These are phyloP conservation scores for Candida pseudoglaebosa DNA, from an alignment of 805 yeast species.

Conservation along the genomic window DNA sequence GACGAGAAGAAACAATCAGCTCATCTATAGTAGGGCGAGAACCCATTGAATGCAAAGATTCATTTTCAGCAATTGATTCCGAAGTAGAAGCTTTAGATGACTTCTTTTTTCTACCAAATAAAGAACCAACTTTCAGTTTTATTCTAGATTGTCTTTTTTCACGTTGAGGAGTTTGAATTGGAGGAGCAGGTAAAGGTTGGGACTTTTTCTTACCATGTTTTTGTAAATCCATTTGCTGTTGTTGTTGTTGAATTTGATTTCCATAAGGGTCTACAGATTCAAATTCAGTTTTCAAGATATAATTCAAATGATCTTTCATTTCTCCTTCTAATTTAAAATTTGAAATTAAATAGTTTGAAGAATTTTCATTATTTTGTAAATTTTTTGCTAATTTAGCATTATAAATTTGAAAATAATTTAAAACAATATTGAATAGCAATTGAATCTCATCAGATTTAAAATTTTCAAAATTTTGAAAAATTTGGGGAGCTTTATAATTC, in stretches of 20 bases:
- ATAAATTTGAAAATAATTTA: conserved; percentile 50
- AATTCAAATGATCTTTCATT: conserved; percentile 34
- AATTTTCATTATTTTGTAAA: conserved; percentile 49
- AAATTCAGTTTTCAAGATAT: conserved; percentile 25
- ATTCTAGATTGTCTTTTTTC: conserved; percentile 37
- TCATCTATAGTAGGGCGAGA: conserved; percentile 4
- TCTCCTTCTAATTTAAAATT: conserved; percentile 35
- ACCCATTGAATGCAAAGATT: conserved; percentile 18
- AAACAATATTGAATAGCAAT: conserved; percentile 56
- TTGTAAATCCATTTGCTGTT: conserved; percentile 6
- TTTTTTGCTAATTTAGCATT: conserved; percentile 21
- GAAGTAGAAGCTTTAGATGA: conserved; percentile 9
- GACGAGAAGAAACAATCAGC: conserved; percentile 1
- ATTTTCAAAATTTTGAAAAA: conserved; percentile 69
- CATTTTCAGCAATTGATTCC: conserved; percentile 33
- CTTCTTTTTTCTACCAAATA: conserved; percentile 61
- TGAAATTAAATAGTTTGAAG: conserved; percentile 60
- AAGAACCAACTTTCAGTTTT: conserved; percentile 71
- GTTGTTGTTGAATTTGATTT: conserved; percentile 1
- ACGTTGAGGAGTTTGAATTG: conserved; percentile 6
- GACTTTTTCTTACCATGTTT: conserved; percentile 1
- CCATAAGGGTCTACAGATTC: conserved; percentile 8
- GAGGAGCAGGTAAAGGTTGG: conserved; percentile 2
- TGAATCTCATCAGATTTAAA: conserved; percentile 61
- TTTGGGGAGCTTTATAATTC: conserved; percentile 74